Conservation (phyloP, 2,329 filamentous ascomycete species). For the Sphaceloma murrayae region DNA sequence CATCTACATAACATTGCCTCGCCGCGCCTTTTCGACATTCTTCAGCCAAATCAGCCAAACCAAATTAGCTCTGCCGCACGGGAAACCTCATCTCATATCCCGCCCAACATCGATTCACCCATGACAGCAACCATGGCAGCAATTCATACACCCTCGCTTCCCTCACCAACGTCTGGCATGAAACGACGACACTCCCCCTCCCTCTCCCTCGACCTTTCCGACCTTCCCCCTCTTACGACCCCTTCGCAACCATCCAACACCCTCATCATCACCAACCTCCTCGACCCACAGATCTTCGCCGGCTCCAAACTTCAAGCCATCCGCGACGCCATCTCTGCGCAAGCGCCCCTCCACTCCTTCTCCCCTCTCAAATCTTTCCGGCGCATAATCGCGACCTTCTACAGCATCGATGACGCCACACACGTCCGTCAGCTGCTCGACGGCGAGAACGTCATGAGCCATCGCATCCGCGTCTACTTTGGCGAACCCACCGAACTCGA, state of each 20-base stretch:
- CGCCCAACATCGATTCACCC: too few relatives aligned
- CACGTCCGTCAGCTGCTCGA: conserved; percentile 64
- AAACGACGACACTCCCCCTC: conserved; percentile 32
- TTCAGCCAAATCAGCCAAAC: background rate
- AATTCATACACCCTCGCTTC: conserved; percentile 2
- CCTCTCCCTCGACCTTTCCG: conserved; percentile 65
- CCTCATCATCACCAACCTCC: conserved; percentile 72
- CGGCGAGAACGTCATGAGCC: conserved; percentile 61
- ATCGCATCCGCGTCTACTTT: conserved; percentile 57
- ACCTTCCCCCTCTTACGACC: conserved; percentile 56
- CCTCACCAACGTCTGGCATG: background rate
- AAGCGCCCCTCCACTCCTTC: conserved; percentile 68
- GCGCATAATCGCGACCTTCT: conserved; percentile 72
- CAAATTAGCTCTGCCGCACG: too few relatives aligned
- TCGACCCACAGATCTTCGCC: conserved; percentile 63
- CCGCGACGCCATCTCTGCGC: conserved; percentile 57
- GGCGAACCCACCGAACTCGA: conserved; percentile 42
- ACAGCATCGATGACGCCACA: conserved; percentile 58
- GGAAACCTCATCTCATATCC: too few relatives aligned
- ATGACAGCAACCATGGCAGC: conserved; percentile 11
- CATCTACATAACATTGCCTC: background rate
- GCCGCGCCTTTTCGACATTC: background rate
- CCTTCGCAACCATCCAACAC: conserved; percentile 76
- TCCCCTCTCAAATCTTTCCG: conserved; percentile 73
- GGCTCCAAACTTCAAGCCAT: conserved; percentile 65